phyloP scores from a whole-genome alignment of 139 green algal genomes.

The Auxenochlorella protothecoides region DNA sequence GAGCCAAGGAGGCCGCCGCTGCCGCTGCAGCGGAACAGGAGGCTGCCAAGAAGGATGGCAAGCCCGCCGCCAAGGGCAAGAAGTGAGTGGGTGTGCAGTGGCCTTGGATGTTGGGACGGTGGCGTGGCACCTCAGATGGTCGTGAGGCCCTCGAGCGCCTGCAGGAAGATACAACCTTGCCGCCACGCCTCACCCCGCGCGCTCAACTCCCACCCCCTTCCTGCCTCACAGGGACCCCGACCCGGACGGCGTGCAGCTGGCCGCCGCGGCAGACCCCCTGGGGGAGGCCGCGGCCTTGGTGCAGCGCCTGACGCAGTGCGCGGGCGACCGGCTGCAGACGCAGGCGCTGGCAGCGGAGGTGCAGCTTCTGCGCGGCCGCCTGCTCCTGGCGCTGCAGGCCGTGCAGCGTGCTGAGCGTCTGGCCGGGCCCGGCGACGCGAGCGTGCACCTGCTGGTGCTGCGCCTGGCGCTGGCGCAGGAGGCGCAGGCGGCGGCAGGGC shows the following conservation, averaged over 20 bases:
- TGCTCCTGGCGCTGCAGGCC: slow-evolving; percentile 71
- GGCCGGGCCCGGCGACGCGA: slow-evolving; percentile 36
- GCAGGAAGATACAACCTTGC: no score
- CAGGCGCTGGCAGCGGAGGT: slow-evolving; percentile 60
- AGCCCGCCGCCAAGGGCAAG: slow-evolving; percentile 16
- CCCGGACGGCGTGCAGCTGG: slow-evolving; percentile 71
- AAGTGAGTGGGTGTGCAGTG: slow-evolving; percentile 5
- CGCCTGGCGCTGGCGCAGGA: slow-evolving; percentile 31
- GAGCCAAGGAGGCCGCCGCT: slow-evolving; percentile 33
- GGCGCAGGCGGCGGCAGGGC: not conserved
- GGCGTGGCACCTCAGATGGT: no score
- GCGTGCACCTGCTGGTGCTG: slow-evolving; percentile 52
- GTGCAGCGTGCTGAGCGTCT: slow-evolving; percentile 47
- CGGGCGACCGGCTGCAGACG: slow-evolving; percentile 25
- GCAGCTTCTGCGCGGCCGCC: slow-evolving; percentile 49
- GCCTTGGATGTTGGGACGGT: no score
- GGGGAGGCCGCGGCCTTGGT: slow-evolving; percentile 81
- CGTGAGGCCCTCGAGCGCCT: no score
- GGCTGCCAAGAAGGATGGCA: slow-evolving; percentile 23
- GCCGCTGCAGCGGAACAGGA: slow-evolving; percentile 16
- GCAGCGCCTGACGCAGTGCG: slow-evolving; percentile 49
- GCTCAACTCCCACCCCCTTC: not conserved
- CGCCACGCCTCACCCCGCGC: no score
- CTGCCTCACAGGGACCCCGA: slow-evolving; percentile 57
- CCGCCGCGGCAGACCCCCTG: slow-evolving; percentile 60